These are phyloP conservation scores for Conoideocrella luteorostrata DNA, from an alignment of 2,329 filamentous ascomycete genomes.

Conservation along the genomic window DNA sequence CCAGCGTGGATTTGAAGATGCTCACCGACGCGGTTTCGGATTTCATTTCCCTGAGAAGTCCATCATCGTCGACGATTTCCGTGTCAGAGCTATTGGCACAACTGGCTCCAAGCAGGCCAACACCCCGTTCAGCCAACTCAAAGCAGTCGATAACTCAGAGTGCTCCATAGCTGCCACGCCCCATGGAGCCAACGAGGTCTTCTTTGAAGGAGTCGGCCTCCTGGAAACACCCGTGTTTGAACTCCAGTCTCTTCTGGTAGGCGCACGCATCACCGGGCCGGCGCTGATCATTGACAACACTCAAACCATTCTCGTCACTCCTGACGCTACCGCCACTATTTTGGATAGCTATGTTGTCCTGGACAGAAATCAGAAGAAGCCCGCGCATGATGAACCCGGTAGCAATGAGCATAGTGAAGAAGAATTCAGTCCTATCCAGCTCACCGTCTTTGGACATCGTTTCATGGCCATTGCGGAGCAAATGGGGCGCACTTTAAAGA, in stretches of 20 bases:
- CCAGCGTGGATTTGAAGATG: slow-evolving; percentile 31
- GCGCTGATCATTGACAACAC: slow-evolving; percentile 59
- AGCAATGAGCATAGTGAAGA: too few relatives aligned
- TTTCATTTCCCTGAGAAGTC: slow-evolving; percentile 48
- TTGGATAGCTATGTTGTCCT: slow-evolving; percentile 30
- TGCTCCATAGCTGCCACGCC: slow-evolving; percentile 9
- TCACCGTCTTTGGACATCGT: slow-evolving; percentile 71
- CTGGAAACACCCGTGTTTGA: slow-evolving; percentile 20
- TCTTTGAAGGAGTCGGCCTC: slow-evolving; percentile 16
- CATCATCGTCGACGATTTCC: slow-evolving; percentile 37
- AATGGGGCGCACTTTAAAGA: slow-evolving; percentile 74
- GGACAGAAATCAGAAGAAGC: slow-evolving; percentile 9
- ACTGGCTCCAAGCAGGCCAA: slow-evolving; percentile 13
- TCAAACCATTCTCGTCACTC: slow-evolving; percentile 67
- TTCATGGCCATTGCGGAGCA: slow-evolving; percentile 85
- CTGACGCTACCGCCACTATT: slow-evolving; percentile 25
- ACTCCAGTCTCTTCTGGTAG: slow-evolving; percentile 15
- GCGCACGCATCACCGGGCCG: slow-evolving; percentile 21
- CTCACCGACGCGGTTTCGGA: slow-evolving; percentile 69
- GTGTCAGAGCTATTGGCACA: slow-evolving; percentile 30
- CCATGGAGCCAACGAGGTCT: slow-evolving; percentile 12
- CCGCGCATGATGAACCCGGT: neutral
- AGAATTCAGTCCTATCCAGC: slow-evolving; percentile 51
- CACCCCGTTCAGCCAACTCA: slow-evolving; percentile 17
- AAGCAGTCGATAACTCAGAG: slow-evolving; percentile 5